These are phyloP conservation scores for Exophiala sp. DNA, from an alignment of 2,329 filamentous ascomycete species.

Conservation along the genomic window DNA sequence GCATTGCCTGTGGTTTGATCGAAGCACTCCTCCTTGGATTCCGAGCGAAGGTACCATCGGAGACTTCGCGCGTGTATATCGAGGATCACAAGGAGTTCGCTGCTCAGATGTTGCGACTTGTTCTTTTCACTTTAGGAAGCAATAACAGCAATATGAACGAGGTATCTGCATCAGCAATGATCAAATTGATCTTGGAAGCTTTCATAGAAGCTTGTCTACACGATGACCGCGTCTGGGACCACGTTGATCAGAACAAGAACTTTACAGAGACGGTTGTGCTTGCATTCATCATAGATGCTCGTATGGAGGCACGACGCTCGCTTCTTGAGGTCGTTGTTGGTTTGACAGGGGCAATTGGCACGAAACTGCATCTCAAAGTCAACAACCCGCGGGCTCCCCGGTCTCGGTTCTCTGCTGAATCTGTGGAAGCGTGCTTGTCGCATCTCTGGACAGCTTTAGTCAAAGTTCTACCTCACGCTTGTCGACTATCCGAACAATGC, in stretches of 20 bases:
- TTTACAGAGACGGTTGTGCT: constrained; percentile 19
- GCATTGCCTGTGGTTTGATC: constrained; percentile 54
- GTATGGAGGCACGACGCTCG: constrained; percentile 22
- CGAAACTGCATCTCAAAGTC: constrained; percentile 23
- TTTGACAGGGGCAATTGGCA: constrained; percentile 21
- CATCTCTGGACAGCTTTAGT: constrained; percentile 46
- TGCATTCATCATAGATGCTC: constrained; percentile 35
- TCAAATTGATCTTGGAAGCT: constrained; percentile 38
- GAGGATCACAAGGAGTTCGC: constrained; percentile 30
- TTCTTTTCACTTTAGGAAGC: constrained; percentile 19
- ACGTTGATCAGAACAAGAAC: constrained; percentile 15
- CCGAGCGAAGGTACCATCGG: constrained; percentile 43
- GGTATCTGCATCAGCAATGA: constrained; percentile 14
- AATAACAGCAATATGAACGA: constrained; percentile 5
- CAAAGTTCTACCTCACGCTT: constrained; percentile 39
- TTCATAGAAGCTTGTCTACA: constrained; percentile 50
- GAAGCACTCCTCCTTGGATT: constrained; percentile 56
- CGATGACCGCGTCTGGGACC: constrained; percentile 45
- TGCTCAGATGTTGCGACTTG: constrained; percentile 15
- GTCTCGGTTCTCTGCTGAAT: constrained; percentile 25
- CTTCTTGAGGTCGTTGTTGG: constrained; percentile 25
- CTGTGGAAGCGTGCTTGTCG: constrained; percentile 33
- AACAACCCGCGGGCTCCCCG: constrained; percentile 22
- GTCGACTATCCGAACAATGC: constrained; percentile 36
- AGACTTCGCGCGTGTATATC: constrained; percentile 31